Base-by-base conservation (phyloP, 345 rosid species). In the Eucalyptus curtisii region DNA sequence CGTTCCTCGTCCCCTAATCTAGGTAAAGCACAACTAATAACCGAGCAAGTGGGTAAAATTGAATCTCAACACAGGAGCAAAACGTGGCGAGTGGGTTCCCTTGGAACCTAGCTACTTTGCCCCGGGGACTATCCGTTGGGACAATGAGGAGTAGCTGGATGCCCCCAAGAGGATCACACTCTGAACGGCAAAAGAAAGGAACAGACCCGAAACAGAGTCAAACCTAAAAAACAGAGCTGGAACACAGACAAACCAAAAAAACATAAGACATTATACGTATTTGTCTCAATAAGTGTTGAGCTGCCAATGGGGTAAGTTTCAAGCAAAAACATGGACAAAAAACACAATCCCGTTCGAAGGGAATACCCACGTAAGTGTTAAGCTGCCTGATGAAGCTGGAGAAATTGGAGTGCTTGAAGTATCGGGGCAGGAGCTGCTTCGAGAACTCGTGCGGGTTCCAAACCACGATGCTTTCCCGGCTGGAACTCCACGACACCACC, bases 321-420 rank as follows among this genome's bases (percentile, higher is more conserved):
- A 5, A 68, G 80, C 42, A 68, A 66, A 68, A 68, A 68, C 24
- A 68, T 4, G 80, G 44, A 15, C 42, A 68, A 68, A 85, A 49
- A n/a, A 49, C 24, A 48, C 6, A n/a, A 85, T 30, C 13, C 57
- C 40, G 42, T 22, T 44, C 33, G 5, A 27, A 84, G 24, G 33
- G 20, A 16, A 37, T 37, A 85, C 96, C 93, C 84, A 94, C 97
- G 66, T 93, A 95, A 49, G 96, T 92, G 89, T 95, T 95, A 88
- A 95, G 94, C 89, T 94, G 97, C 81, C 97, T 93, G 87, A 94
- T 86, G 88, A 95, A 95, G 91, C 96, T 95, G 44, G 97, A 92
- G 92, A 95, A 95, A 64, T 95, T 95, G 45, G 86, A 93, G 94
- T 95, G 97, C 90, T 95, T 95, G 92, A 95, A 95, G 92, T 92